Percentiles rank a stretch among this genome's conserved stretches.
These are phyloP conservation scores for Phlebiopsis gigantea DNA, from an alignment of 768 basidiomycete species.

Conservation along the genomic window DNA sequence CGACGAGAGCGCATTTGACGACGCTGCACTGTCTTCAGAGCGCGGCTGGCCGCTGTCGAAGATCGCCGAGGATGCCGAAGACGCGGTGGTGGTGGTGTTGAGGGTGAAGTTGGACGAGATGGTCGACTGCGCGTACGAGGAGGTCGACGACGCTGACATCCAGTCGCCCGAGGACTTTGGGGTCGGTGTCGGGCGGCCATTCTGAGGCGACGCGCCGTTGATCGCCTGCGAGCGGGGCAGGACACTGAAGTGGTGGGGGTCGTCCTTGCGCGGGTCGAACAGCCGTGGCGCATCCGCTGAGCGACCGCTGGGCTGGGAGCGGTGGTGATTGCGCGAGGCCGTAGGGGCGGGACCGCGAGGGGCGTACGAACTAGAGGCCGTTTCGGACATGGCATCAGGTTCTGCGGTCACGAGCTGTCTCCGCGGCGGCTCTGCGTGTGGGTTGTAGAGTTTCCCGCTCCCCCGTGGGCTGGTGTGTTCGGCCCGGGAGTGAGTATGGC, in stretches of 20 bases:
- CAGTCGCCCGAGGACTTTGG: conserved; percentile 64
- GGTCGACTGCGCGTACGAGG: conserved; percentile 67
- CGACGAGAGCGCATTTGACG: conserved; percentile 62
- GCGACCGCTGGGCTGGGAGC: conserved; percentile 32
- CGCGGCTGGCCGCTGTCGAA: conserved; percentile 53
- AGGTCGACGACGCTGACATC: conserved; percentile 69
- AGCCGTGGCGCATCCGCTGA: conserved; percentile 37
- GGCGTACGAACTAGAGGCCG: conserved; percentile 45
- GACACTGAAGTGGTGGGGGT: conserved; percentile 81
- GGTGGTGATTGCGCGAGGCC: conserved; percentile 23
- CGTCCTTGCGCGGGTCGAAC: conserved; percentile 87
- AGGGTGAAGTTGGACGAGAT: conserved; percentile 68
- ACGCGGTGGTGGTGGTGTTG: conserved; percentile 70
- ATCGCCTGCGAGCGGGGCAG: conserved; percentile 36
- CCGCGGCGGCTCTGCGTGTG: conserved; percentile 59
- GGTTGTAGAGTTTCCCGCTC: conserved; percentile 61
- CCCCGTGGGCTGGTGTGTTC: conserved; percentile 23
- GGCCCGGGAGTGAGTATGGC: conserved; percentile 27
- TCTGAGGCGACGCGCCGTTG: conserved; percentile 9
- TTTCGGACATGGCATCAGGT: conserved; percentile 60
- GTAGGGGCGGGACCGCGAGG: conserved; percentile 28
- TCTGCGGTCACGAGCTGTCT: conserved; percentile 53
- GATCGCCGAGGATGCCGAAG: conserved; percentile 65
- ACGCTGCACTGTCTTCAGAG: conserved; percentile 31
- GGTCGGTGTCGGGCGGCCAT: conserved; percentile 40